Base-by-base conservation (phyloP, 139 green algal species). In the Haematococcus lacustris region DNA sequence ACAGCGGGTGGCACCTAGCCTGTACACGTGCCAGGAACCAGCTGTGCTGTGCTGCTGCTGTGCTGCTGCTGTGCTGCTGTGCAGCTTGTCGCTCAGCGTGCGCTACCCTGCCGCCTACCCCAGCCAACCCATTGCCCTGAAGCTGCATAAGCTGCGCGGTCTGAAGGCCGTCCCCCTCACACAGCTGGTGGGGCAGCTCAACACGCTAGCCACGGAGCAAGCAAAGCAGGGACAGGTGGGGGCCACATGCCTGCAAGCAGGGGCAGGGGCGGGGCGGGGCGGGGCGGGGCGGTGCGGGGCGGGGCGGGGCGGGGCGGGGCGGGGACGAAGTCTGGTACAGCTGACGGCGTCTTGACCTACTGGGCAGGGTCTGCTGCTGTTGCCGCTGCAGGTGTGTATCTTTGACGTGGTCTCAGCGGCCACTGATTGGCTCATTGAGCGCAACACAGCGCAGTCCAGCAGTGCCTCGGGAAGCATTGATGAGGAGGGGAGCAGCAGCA, bases 31-130 rank as follows among this genome's bases (percentile, higher is more conserved):
- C n/a, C n/a, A n/a, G n/a, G n/a, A n/a, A n/a, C n/a, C n/a, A n/a
- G n/a, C n/a, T n/a, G n/a, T n/a, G n/a, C n/a, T n/a, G n/a, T n/a
- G n/a, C n/a, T n/a, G n/a, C n/a, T n/a, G n/a, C n/a, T n/a, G n/a
- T n/a, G n/a, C n/a, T n/a, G n/a, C n/a, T n/a, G n/a, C n/a, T n/a
- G n/a, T n/a, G n/a, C n/a, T n/a, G n/a, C n/a, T n/a, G n/a, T n/a
- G n/a, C n/a, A n/a, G n/a, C n/a, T n/a, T n/a, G n/a, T n/a, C n/a
- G n/a, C n/a, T n/a, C n/a, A n/a, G n/a, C n/a, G n/a, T 0, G 67
- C 81, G 73, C 23, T 78, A 78, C 38, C 73, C 73, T 17, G 28
- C 66, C 53, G 7, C 26, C 2, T 78, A 78, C 40, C 73, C 73
- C 3, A 66, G 38, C 3, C 73, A 78, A 33, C 25, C 73, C 0